These are phyloP conservation scores for Lyophyllum semitale DNA, from an alignment of 768 basidiomycete genomes.

Conservation along the genomic window DNA sequence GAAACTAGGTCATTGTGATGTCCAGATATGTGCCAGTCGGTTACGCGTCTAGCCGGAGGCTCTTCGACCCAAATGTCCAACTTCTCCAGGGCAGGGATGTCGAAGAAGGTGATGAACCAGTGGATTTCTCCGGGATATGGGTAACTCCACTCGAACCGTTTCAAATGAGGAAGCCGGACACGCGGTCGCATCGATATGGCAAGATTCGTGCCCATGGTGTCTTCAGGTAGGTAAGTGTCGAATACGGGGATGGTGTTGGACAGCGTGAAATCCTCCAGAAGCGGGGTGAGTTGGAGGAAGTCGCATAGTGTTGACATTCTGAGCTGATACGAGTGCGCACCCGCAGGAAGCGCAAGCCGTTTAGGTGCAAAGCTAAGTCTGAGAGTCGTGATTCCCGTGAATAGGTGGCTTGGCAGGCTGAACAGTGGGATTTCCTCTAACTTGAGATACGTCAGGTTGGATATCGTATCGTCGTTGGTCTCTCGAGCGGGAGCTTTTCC, in stretches of 20 bases:
- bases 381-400: constrained; percentile 41
- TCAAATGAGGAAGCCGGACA: constrained; percentile 40
- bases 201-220: background rate
- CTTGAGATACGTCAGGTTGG: constrained; percentile 34
- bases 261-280: constrained; percentile 44
- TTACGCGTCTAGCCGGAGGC: background rate
- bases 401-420: constrained; percentile 34
- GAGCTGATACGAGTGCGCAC: constrained; percentile 31
- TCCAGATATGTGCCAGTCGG: constrained; percentile 1
- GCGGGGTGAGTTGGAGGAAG: constrained; percentile 38
- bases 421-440: constrained; percentile 43
- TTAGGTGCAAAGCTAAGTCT: constrained; percentile 40
- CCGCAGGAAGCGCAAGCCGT: constrained; percentile 18
- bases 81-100: constrained; percentile 25
- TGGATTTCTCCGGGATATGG: constrained; percentile 43
- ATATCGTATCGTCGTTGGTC: constrained; percentile 2
- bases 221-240: constrained; percentile 25
- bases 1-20: background rate
- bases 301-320: constrained; percentile 41
- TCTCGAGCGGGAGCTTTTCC: background rate
- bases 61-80: constrained; percentile 2
- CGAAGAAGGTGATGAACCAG: constrained; percentile 43
- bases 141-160: constrained; percentile 49
- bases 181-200: constrained; percentile 2
- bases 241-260: constrained; percentile 43